A percentile compares a stretch with the other conserved stretches of the same genome.
Evolutionary conservation across 495 filamentous ascomycete genomes (phyloP).

Genomic region (Articulospora tetracladia): DNA sequence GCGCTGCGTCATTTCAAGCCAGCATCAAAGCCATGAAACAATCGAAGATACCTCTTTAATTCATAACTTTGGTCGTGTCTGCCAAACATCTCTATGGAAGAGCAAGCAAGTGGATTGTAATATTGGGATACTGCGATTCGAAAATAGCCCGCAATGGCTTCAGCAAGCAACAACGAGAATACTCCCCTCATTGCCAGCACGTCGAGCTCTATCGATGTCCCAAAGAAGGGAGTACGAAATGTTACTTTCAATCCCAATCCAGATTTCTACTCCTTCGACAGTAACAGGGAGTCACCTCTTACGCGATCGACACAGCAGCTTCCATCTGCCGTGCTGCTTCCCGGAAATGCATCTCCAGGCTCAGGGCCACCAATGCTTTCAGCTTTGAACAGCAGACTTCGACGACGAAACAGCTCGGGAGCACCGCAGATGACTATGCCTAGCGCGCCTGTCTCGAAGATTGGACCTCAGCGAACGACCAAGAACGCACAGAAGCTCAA

Average conservation of each 20-base stretch:
- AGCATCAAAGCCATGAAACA: not conserved
- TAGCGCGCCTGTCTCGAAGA: slow-evolving; percentile 59
- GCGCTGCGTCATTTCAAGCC: not conserved
- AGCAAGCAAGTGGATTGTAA: no score
- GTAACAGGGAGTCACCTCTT: slow-evolving; percentile 27
- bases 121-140: not conserved
- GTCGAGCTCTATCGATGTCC: not conserved
- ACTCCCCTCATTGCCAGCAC: slow-evolving; percentile 14
- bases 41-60: no score
- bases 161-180: slow-evolving; percentile 9
- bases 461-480: slow-evolving; percentile 90
- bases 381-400: slow-evolving; percentile 80
- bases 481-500: slow-evolving; percentile 96
- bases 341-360: slow-evolving; percentile 35
- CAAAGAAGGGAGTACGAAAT: slow-evolving; percentile 36
- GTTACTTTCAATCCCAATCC: slow-evolving; percentile 70
- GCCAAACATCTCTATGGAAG: no score
- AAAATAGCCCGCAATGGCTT: slow-evolving; percentile 10
- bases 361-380: slow-evolving; percentile 67
- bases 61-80: no score
- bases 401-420: slow-evolving; percentile 78
- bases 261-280: slow-evolving; percentile 53
- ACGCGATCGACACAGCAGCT: slow-evolving; percentile 29
- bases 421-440: slow-evolving; percentile 48
- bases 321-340: slow-evolving; percentile 35